phyloP scores from a whole-genome alignment of 2,329 filamentous ascomycete species.

The Fusarium sp. region DNA sequence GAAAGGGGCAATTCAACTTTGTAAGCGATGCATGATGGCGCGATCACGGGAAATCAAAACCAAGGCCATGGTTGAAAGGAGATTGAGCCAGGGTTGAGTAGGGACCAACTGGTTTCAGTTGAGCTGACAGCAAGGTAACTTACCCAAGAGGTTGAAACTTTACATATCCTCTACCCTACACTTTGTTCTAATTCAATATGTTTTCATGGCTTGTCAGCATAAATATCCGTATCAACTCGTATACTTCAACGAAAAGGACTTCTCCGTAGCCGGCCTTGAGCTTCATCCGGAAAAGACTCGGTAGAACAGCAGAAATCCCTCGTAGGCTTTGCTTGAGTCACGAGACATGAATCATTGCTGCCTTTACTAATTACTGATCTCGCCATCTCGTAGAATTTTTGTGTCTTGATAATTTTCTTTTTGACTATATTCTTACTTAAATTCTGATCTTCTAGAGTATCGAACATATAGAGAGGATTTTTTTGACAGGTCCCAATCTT shows the following conservation, averaged over 20 bases:
- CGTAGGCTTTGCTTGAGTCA: conserved; percentile 36
- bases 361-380: conserved; percentile 33
- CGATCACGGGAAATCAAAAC: conserved; percentile 28
- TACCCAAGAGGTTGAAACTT: neutral
- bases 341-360: conserved; percentile 43
- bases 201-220: neutral
- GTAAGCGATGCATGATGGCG: conserved; percentile 26
- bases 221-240: conserved; percentile 2
- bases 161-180: conserved; percentile 7
- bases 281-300: conserved; percentile 48
- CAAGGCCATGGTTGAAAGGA: conserved; percentile 16
- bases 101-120: conserved; percentile 21
- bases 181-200: neutral
- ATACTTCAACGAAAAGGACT: neutral
- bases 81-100: conserved; percentile 18
- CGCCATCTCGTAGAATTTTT: conserved; percentile 37
- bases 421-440: neutral
- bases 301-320: conserved; percentile 44
- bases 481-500: neutral
- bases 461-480: neutral
- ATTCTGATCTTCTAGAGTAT: conserved; percentile 7
- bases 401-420: conserved; percentile 3
- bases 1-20: conserved; percentile 18
- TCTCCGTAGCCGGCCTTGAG: neutral
- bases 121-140: conserved; percentile 13